Conservation (phyloP, 306 rosid species). For the Purshia tridentata region DNA sequence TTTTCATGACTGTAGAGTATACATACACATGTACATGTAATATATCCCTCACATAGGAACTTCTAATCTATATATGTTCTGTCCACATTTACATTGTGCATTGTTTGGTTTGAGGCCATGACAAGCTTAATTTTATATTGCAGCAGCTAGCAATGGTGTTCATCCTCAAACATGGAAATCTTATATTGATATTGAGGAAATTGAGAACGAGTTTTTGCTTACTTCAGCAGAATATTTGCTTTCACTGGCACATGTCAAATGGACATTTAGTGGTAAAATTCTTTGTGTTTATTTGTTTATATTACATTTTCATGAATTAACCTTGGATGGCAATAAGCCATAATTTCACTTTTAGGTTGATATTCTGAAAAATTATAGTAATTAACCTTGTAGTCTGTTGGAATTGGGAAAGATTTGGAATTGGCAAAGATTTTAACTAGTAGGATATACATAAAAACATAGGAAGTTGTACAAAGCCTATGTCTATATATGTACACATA, state of each 20-base stretch:
- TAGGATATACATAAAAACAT: not conserved
- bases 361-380: not conserved
- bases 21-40: not conserved
- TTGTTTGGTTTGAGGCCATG: conserved; percentile 22
- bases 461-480: not conserved
- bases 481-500: not conserved
- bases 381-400: not conserved
- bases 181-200: conserved; percentile 61
- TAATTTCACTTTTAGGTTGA: not conserved
- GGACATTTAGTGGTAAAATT: conserved; percentile 67
- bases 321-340: not conserved
- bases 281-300: not conserved
- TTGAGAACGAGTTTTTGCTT: conserved; percentile 79
- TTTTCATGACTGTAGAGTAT: not conserved
- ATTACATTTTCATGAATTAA: not conserved
- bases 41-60: conserved; percentile 1
- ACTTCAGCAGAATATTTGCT: conserved; percentile 85
- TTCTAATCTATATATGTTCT: not conserved
- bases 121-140: conserved; percentile 24
- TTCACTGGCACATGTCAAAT: conserved; percentile 62
- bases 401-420: too few species aligned
- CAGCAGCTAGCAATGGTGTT: conserved; percentile 43
- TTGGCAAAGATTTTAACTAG: too few species aligned
- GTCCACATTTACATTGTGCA: conserved; percentile 11
- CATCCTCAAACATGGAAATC: conserved; percentile 51